Percentiles rank a stretch among this genome's conserved stretches.
Evolutionary conservation across 2,329 filamentous ascomycete genomes (phyloP).

Genomic region (Colletotrichum abscissum): DNA sequence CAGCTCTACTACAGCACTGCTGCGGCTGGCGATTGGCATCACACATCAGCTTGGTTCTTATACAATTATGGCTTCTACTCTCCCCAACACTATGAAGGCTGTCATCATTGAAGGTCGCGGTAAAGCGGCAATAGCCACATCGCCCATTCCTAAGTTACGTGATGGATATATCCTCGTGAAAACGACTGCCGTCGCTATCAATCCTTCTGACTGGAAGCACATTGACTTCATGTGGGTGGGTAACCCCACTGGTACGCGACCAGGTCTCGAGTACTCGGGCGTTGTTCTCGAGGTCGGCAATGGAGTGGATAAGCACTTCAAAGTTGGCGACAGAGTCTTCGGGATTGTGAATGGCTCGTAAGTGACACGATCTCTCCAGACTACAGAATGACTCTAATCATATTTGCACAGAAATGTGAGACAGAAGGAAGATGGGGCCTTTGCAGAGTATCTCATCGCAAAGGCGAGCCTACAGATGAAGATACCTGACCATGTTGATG

Average conservation of each 20-base stretch:
- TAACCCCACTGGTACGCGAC: conserved; percentile 35
- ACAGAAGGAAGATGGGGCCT: conserved; percentile 55
- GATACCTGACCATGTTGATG: conserved; percentile 56
- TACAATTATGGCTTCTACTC: not conserved
- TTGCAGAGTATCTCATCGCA: conserved; percentile 51
- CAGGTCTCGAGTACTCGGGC: conserved; percentile 60
- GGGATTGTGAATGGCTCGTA: conserved; percentile 51
- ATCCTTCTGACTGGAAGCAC: conserved; percentile 49
- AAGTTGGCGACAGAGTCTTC: conserved; percentile 58
- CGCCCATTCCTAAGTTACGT: conserved; percentile 9
- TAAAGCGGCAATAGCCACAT: conserved; percentile 10
- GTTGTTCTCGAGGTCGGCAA: conserved; percentile 57
- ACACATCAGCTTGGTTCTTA: too few species aligned
- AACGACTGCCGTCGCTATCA: conserved; percentile 48
- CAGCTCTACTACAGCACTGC: not conserved
- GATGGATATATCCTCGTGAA: conserved; percentile 47
- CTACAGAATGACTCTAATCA: not conserved
- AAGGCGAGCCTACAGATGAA: conserved; percentile 55
- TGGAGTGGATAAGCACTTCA: conserved; percentile 54
- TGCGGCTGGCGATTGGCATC: too few species aligned
- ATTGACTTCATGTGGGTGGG: conserved; percentile 38
- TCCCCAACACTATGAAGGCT: conserved; percentile 8
- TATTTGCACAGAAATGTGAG: conserved; percentile 42
- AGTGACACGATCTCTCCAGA: not conserved
- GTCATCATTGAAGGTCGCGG: conserved; percentile 17